Evolutionary conservation across 2,329 filamentous ascomycete genomes (phyloP), one percentile per base, ranked within the genome.

Genomic region (Fonsecaea pedrosoi): DNA sequence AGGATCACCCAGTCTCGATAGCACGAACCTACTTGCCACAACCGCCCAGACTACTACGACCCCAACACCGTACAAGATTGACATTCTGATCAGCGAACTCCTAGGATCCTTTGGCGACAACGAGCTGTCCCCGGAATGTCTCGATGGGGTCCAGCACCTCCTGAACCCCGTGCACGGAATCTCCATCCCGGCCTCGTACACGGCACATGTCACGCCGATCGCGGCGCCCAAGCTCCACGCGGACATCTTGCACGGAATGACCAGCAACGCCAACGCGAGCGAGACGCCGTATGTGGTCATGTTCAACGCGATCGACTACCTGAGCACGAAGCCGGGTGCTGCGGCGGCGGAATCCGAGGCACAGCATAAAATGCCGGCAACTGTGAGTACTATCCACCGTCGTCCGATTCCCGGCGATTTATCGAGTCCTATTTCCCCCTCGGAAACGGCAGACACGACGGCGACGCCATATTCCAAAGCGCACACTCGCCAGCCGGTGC

Each of bases 31-130:
- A 4, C 65, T 67, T 35, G 65, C 62, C 9, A 69, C 65, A 15
- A 53, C 38, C 1, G 54, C 60, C 3, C 54, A 53, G 48, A 71
- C 9, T 66, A 69, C 42, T 2, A 3, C 25, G 50, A 69, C 63
- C 57, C 70, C 45, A 57, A 70, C 67, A 25, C 69, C 77, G 54
- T 78, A 78, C 48, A 79, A 78, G 21, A 78, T 99, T 50, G 95
- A 99, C 77, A 97, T 99, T 62, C 82, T 99, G 3, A 89, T 99
- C 34, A 97, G 94, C 2, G 95, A 99, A 78, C 87, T 99, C 0
- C 86, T 99, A 0, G 95, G 93, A 42, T 97, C 94, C 1, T 99
- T 98, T 76, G 95, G 90, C 30, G 95, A 99, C 79, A 99, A 99
- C 75, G 95, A 99, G 79, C 87, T 99, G 9, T 97, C 92, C 0